Evolutionary conservation across 2,329 filamentous ascomycete species (phyloP).

Genomic region (Colletotrichum musicola): DNA sequence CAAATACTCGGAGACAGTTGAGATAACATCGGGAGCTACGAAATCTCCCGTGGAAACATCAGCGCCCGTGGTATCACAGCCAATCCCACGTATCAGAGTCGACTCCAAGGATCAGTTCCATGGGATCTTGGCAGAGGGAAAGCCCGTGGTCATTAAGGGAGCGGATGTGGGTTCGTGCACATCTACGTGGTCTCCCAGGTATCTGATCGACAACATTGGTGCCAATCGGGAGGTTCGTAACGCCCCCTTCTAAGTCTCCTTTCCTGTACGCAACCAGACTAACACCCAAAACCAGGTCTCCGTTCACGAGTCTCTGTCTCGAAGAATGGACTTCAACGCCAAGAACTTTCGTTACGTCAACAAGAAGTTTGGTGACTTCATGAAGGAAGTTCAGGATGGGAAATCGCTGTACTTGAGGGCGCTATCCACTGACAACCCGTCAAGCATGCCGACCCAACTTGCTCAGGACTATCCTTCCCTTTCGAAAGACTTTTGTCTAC

Average conservation of each 20-base stretch:
- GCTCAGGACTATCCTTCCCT: conserved; percentile 78
- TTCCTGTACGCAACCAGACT: not conserved
- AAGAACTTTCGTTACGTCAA: conserved; percentile 87
- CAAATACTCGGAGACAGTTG: conserved; percentile 16
- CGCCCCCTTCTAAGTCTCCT: not conserved
- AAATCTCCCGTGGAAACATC: conserved; percentile 35
- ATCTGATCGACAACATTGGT: conserved; percentile 74
- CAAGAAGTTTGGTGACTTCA: conserved; percentile 75
- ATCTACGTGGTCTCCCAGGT: conserved; percentile 75
- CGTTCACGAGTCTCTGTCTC: conserved; percentile 76
- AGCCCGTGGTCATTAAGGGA: conserved; percentile 75
- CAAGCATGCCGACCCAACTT: conserved; percentile 77
- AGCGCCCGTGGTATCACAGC: not conserved
- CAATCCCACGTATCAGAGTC: conserved; percentile 66
- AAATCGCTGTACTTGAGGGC: conserved; percentile 82
- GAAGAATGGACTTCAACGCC: conserved; percentile 81
- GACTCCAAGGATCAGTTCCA: conserved; percentile 69
- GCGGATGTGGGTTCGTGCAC: conserved; percentile 68
- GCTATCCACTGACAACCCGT: conserved; percentile 76
- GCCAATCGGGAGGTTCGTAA: conserved; percentile 66
- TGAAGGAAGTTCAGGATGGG: conserved; percentile 70
- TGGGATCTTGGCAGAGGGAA: conserved; percentile 66
- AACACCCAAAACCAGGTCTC: conserved; percentile 66
- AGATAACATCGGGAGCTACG: conserved; percentile 32
- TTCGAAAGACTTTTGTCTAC: conserved; percentile 77